Evolutionary conservation across 805 yeast species (phyloP).

Genomic region (Spathaspora boniae): DNA sequence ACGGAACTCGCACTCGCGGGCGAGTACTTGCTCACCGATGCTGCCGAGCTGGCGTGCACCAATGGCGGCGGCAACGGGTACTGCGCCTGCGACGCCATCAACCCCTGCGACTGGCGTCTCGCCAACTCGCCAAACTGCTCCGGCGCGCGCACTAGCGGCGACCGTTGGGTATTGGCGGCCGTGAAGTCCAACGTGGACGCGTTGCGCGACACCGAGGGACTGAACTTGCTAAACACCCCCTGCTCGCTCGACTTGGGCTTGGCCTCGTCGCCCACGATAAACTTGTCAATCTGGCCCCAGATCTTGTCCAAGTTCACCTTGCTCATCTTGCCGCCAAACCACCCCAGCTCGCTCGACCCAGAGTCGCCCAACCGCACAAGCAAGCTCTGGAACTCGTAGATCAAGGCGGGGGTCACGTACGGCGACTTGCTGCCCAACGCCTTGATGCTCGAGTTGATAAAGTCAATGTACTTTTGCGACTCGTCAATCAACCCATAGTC

Average conservation of each 20-base stretch:
- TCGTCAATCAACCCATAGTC: constrained; percentile 60
- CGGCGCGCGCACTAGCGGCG: constrained; percentile 1
- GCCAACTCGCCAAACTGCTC: background rate
- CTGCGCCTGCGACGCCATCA: constrained; percentile 1
- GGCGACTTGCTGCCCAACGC: constrained; percentile 28
- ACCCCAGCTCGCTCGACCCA: constrained; percentile 48
- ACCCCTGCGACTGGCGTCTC: background rate
- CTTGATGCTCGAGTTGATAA: constrained; percentile 33
- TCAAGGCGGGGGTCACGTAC: constrained; percentile 18
- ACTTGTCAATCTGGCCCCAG: constrained; percentile 87
- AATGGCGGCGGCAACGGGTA: constrained; percentile 5
- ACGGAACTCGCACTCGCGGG: constrained; percentile 3
- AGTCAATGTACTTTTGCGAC: constrained; percentile 63
- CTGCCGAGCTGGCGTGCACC: background rate
- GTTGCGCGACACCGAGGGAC: constrained; percentile 64
- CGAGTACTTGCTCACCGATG: constrained; percentile 5
- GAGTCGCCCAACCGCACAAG: constrained; percentile 46
- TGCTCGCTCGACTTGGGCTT: constrained; percentile 36
- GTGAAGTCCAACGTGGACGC: constrained; percentile 38
- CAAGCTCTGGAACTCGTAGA: constrained; percentile 34
- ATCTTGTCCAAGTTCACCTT: constrained; percentile 74
- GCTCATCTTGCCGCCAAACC: constrained; percentile 60
- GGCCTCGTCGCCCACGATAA: constrained; percentile 77
- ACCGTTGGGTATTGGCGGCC: constrained; percentile 5
- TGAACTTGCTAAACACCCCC: constrained; percentile 68